Conservation (phyloP, 2,329 filamentous ascomycete species). For the Hypoxylon sp. region DNA sequence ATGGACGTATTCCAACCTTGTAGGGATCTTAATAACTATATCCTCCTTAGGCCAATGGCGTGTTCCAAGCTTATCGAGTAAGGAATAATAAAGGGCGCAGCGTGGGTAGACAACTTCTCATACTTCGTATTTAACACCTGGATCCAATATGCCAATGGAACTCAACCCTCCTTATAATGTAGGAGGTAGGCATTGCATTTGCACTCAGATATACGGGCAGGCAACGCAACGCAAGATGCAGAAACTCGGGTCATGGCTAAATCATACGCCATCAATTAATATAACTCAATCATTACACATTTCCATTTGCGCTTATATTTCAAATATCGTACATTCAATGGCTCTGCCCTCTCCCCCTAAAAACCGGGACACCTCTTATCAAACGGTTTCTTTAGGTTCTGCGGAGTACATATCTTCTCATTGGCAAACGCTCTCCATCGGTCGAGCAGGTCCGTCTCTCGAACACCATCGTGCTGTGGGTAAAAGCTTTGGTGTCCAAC, state of each 20-base stretch:
- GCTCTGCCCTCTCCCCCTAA: constrained; percentile 14
- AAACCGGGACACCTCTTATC: constrained; percentile 50
- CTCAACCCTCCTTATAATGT: neutral
- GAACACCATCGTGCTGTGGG: constrained; percentile 60
- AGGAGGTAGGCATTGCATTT: neutral
- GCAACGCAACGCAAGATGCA: neutral
- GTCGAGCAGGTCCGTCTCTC: constrained; percentile 66
- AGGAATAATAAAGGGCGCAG: neutral
- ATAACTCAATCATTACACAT: constrained; percentile 18
- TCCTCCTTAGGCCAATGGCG: neutral
- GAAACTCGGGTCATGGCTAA: neutral
- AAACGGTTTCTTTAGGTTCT: constrained; percentile 49
- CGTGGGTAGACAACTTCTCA: no score
- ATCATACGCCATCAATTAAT: constrained; percentile 14
- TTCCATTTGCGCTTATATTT: constrained; percentile 10
- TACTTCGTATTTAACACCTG: neutral
- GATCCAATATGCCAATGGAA: neutral
- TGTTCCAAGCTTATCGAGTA: neutral
- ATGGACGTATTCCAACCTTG: no score
- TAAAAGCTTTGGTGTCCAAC: constrained; percentile 67
- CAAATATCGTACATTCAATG: constrained; percentile 7
- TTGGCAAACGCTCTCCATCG: constrained; percentile 68
- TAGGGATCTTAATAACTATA: neutral
- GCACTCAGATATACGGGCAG: neutral
- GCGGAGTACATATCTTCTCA: constrained; percentile 62